Base-by-base conservation (phyloP, 345 rosid genomes). In the Aquilaria malaccensis region DNA sequence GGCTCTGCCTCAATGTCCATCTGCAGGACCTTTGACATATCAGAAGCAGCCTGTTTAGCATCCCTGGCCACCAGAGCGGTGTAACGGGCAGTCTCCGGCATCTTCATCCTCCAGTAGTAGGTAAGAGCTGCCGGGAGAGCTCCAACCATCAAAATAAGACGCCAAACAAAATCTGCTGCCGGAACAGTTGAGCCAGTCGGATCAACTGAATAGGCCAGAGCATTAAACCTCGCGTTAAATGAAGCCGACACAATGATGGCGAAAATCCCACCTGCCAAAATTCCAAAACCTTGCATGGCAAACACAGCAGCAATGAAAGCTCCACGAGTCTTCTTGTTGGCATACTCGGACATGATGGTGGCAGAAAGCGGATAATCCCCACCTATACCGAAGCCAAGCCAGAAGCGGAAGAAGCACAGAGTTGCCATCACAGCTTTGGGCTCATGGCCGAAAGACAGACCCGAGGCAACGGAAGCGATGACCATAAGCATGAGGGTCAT, bases 81-180 rank as follows among this genome's bases (percentile, higher is more conserved):
- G 80, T 83, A 90, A 66, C 96, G 84, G 0, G 97, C 91, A 2
- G 97, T 90, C 61, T 90, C 97, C 1, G 97, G 96, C 97, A 90
- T 85, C 75, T 90, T 90, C 72, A 83, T 62, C 61, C 97, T 67
- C 74, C 89, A 90, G 67, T 87, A 87, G 76, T 87, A 90, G 57
- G 97, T 90, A 50, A 82, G 74, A 2, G 72, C 87, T 0, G 97
- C 97, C 0, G 93, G 97, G 56, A 90, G 72, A 22, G 96, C 97
- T 37, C 96, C 97, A 0, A 79, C 77, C 97, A 84, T 85, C 9
- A 90, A 47, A 67, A 90, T 82, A 3, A 90, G 85, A 56, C 96
- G 77, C 97, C 97, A 87, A 45, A 87, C 77, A 22, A 74, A 90
- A 77, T 90, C 96, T 0, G 96, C 96, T 65, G 82, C 74, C 0